A percentile compares a stretch with the other conserved stretches of the same genome.
phyloP scores from a whole-genome alignment of 2,329 filamentous ascomycete species.

The Achaetomium macrosporum region DNA sequence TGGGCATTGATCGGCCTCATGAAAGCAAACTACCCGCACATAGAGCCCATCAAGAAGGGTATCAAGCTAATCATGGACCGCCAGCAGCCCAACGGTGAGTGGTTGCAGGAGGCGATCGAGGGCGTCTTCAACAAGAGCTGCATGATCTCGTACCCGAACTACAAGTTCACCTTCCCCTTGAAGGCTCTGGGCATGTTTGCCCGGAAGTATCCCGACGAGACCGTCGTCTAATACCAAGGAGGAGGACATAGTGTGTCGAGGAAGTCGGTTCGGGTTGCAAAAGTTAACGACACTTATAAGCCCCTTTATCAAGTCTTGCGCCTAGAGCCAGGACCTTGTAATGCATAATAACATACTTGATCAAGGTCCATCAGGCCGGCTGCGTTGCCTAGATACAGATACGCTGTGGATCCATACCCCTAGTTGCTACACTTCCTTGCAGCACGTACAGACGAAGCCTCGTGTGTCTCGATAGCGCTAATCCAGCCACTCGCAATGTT shows the following conservation, averaged over 20 bases:
- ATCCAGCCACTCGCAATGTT: too few species aligned
- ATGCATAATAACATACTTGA: neutral
- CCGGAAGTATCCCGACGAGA: slow-evolving; percentile 61
- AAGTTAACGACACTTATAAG: neutral
- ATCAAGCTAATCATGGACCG: slow-evolving; percentile 76
- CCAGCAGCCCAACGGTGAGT: slow-evolving; percentile 86
- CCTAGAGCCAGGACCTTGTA: neutral
- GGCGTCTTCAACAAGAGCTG: slow-evolving; percentile 98
- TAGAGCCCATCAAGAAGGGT: slow-evolving; percentile 64
- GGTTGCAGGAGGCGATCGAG: slow-evolving; percentile 92
- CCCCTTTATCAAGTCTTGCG: too few species aligned
- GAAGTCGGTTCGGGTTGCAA: neutral
- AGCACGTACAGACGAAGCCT: too few species aligned
- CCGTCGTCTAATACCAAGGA: slow-evolving; percentile 32
- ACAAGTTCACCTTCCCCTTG: slow-evolving; percentile 94
- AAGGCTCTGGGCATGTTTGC: slow-evolving; percentile 91
- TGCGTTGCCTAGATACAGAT: neutral
- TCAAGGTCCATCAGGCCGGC: neutral
- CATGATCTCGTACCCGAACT: slow-evolving; percentile 99
- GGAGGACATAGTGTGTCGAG: neutral
- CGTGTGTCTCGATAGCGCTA: too few species aligned
- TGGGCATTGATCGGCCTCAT: slow-evolving; percentile 82
- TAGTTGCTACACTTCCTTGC: too few species aligned
- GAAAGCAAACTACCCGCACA: slow-evolving; percentile 74
- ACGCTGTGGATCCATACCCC: neutral